Evolutionary conservation across 371 early-diverging fungal genomes (phyloP).

Genomic region (Thermomucor indicae-seudaticae): DNA sequence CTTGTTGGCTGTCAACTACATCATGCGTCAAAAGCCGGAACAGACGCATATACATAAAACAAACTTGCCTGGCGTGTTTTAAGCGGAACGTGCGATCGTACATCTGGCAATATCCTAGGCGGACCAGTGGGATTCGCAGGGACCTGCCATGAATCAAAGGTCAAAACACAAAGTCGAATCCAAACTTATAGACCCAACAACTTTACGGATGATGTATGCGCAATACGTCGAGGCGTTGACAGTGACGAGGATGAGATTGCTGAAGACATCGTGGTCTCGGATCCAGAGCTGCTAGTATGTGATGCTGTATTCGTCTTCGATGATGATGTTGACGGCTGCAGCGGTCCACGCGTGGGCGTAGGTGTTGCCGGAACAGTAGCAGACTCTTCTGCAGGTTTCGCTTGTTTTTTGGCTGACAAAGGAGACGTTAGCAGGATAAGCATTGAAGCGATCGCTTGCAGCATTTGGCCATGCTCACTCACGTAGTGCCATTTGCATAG

Average conservation of each 20-base stretch:
- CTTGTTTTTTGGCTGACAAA: too few relatives aligned
- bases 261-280: neutral
- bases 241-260: neutral
- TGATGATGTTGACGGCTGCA: neutral
- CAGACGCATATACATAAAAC: too few relatives aligned
- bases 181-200: neutral
- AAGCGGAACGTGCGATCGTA: slow-evolving; percentile 23
- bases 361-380: neutral
- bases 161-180: neutral
- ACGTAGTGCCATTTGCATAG: too few relatives aligned
- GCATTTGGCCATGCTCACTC: too few relatives aligned
- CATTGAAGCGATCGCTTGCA: too few relatives aligned
- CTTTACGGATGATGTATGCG: neutral
- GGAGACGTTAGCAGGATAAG: too few relatives aligned
- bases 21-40: too few relatives aligned
- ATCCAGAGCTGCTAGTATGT: neutral
- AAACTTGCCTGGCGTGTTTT: slow-evolving; percentile 29
- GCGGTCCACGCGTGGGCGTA: neutral
- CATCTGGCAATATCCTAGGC: slow-evolving; percentile 27
- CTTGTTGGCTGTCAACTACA: slow-evolving; percentile 31
- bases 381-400: too few relatives aligned
- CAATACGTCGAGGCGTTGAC: neutral
- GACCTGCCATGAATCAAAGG: too few relatives aligned
- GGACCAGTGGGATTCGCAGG: slow-evolving; percentile 24
- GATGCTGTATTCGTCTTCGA: neutral